Base-by-base conservation (phyloP, 352 stramenopile genomes). In the Globisporangium barbulae region DNA sequence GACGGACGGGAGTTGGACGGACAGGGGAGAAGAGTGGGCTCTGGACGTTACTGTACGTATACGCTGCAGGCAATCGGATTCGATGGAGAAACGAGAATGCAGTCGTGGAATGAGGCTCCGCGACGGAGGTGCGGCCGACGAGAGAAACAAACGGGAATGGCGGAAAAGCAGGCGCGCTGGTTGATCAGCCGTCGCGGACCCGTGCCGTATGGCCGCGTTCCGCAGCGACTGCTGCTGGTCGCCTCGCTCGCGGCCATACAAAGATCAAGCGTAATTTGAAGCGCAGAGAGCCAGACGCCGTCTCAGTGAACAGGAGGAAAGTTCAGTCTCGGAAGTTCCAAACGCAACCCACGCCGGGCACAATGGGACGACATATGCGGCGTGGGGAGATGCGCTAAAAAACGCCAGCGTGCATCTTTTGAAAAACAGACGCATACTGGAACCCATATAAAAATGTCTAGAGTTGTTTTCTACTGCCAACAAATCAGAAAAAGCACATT, bases 51-150 rank as follows among this genome's bases (percentile, higher is more conserved):
- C 30, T 42, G 30, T 42, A 45, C 15, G 31, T 59, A 25, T 53
- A 59, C 49, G 59, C 59, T 65, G 49, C 35, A 37, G 37, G 28
- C 3, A 35, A 33, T 33, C 39, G 28, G 35, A 47, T 50, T 30
- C 31, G 44, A n/a, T n/a, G 35, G 56, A 49, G 58, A 57, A 42
- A 37, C 37, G 35, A 45, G 58, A 63, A 55, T 65, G 59, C 59
- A 65, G 59, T 35, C 59, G 67, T 63, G 53, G 49, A 21, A 21
- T 35, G 50, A 8, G 25, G n/a, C 22, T 57, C 48, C 15, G 33
- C 28, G 15, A 13, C 3, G 21, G 31, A 35, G 35, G 25, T 21
- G 15, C 2, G 21, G n/a, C 3, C 31, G 8, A 30, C 19, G 53
- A 21, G 57, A 30, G 44, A 21, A 48, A 22, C 41, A 54, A 59